phyloP scores from a whole-genome alignment of 1,139 yeast species.

The Pichia sp. region DNA sequence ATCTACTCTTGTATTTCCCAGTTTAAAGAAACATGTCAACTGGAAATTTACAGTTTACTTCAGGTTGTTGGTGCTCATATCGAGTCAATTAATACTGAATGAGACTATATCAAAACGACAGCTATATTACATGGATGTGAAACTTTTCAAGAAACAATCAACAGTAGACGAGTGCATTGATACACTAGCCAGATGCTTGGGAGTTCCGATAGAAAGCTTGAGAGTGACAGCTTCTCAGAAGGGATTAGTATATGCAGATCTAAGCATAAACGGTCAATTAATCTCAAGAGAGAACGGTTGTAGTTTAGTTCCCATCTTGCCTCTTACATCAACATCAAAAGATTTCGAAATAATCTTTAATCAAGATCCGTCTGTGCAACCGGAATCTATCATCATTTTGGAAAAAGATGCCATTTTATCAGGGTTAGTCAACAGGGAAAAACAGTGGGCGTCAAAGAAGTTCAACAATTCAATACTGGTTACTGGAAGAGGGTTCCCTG shows the following conservation, averaged over 20 bases:
- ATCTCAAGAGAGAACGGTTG: constrained; percentile 10
- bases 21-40: constrained; percentile 12
- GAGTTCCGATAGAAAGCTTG: constrained; percentile 30
- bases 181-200: constrained; percentile 25
- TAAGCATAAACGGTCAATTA: neutral
- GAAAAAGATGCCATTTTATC: constrained; percentile 50
- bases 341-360: constrained; percentile 15
- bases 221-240: constrained; percentile 50
- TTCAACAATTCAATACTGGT: constrained; percentile 29
- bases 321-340: constrained; percentile 13
- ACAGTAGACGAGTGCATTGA: constrained; percentile 38
- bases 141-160: constrained; percentile 42
- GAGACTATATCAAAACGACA: constrained; percentile 50
- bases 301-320: constrained; percentile 26
- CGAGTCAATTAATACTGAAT: constrained; percentile 12
- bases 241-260: constrained; percentile 45
- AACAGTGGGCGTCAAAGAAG: neutral
- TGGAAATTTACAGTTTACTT: constrained; percentile 20
- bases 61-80: constrained; percentile 18
- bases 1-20: constrained; percentile 14
- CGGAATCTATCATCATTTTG: constrained; percentile 40
- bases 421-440: constrained; percentile 15
- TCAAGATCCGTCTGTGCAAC: constrained; percentile 14
- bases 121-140: constrained; percentile 57
- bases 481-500: constrained; percentile 72